A percentile compares a stretch with the other conserved stretches of the same genome.
phyloP scores from a whole-genome alignment of 2,329 filamentous ascomycete species.

The Paracoccidioides brasiliensis region DNA sequence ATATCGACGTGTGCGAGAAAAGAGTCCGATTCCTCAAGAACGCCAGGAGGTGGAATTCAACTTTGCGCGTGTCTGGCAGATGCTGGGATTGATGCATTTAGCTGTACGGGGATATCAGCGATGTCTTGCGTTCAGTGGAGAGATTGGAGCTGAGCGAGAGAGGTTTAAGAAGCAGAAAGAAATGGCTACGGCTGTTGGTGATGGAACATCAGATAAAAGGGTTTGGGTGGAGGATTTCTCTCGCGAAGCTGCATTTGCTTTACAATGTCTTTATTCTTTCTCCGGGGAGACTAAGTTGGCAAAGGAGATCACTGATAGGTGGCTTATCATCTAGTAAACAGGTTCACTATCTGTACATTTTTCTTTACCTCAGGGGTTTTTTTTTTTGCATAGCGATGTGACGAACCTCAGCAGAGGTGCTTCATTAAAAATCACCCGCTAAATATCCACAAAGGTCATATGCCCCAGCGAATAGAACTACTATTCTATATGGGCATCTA shows the following conservation, averaged over 20 bases:
- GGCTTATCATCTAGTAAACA: slow-evolving; percentile 36
- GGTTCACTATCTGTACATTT: slow-evolving; percentile 5
- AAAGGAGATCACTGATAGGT: slow-evolving; percentile 46
- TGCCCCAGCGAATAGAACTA: background rate
- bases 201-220: slow-evolving; percentile 10
- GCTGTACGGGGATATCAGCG: slow-evolving; percentile 59
- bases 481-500: background rate
- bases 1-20: slow-evolving; percentile 52
- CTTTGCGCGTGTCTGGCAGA: slow-evolving; percentile 61
- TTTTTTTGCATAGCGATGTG: background rate
- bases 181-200: slow-evolving; percentile 32
- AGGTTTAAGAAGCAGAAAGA: slow-evolving; percentile 12
- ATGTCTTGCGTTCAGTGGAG: slow-evolving; percentile 39
- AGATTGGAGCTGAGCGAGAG: slow-evolving; percentile 27
- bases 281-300: slow-evolving; percentile 51
- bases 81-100: slow-evolving; percentile 58
- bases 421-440: background rate
- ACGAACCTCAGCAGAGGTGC: background rate
- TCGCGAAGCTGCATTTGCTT: slow-evolving; percentile 59
- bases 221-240: slow-evolving; percentile 44
- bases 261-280: slow-evolving; percentile 54
- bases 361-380: background rate
- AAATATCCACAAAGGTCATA: background rate
- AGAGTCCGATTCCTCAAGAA: slow-evolving; percentile 31
- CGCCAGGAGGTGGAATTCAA: slow-evolving; percentile 73